A percentile compares a stretch with the other conserved stretches of the same genome.
These are phyloP conservation scores for Eucalyptus shirleyi DNA, from an alignment of 345 rosid species.

Conservation along the genomic window DNA sequence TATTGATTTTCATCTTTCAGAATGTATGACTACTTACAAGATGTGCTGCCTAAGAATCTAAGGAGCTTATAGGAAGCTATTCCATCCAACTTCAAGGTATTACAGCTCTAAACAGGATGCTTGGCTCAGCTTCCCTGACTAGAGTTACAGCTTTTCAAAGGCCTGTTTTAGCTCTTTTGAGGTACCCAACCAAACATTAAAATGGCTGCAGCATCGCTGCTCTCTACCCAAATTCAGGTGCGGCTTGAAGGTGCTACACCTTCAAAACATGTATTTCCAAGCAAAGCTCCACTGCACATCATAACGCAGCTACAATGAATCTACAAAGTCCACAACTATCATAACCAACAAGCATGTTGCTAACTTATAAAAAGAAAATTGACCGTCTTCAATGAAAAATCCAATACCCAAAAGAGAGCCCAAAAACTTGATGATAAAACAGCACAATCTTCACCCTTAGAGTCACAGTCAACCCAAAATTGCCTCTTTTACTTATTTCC, in stretches of 20 bases:
- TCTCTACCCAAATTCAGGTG: background rate
- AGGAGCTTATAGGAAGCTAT: background rate
- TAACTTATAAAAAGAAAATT: background rate
- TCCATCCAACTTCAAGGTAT: background rate
- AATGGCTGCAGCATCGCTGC: background rate
- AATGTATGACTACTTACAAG: background rate
- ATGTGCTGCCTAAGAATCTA: background rate
- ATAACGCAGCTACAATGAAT: background rate
- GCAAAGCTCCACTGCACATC: background rate
- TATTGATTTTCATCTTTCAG: background rate
- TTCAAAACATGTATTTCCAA: background rate
- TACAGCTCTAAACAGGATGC: background rate
- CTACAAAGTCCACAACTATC: background rate
- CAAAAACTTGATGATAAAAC: background rate
- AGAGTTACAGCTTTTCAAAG: background rate
- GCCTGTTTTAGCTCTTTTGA: background rate
- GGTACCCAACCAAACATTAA: background rate
- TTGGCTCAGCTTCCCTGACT: background rate
- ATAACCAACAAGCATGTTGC: background rate
- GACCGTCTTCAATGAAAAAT: background rate
- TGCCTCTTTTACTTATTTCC: background rate
- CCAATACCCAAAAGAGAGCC: background rate
- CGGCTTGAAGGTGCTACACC: background rate
- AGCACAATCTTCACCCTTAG: background rate
- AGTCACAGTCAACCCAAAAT: background rate